Percentiles rank a stretch among this genome's conserved stretches.
phyloP scores from a whole-genome alignment of 768 basidiomycete genomes.

The Kwoniella bestiolae region DNA sequence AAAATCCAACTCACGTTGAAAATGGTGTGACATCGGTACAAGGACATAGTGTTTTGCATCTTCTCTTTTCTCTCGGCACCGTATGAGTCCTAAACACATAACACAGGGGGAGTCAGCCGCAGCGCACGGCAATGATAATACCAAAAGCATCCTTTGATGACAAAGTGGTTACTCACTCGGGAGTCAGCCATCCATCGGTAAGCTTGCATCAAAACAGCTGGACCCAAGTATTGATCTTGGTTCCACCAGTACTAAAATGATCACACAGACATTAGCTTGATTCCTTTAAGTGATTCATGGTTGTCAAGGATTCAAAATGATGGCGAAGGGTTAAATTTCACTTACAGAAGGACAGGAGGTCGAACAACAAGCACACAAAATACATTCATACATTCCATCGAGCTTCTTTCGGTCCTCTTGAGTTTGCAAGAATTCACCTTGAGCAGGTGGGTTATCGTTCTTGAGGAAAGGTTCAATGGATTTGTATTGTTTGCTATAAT shows the following conservation, averaged over 20 bases:
- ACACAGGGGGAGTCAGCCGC: background rate
- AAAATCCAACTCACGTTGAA: conserved; percentile 91
- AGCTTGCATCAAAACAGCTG: conserved; percentile 93
- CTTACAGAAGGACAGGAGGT: conserved; percentile 83
- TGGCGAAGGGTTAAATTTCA: background rate
- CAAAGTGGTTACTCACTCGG: conserved; percentile 64
- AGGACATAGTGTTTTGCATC: conserved; percentile 91
- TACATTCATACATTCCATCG: conserved; percentile 97
- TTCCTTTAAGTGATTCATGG: background rate
- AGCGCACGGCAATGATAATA: background rate
- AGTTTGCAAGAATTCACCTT: conserved; percentile 83
- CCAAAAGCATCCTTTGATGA: background rate
- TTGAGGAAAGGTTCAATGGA: conserved; percentile 96
- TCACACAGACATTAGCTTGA: background rate
- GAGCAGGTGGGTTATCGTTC: conserved; percentile 85
- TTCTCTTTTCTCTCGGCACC: conserved; percentile 81
- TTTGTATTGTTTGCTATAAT: conserved; percentile 87
- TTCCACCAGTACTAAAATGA: conserved; percentile 4
- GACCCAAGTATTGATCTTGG: conserved; percentile 85
- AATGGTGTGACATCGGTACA: conserved; percentile 98
- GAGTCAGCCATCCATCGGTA: conserved; percentile 99
- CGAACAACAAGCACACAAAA: conserved; percentile 81
- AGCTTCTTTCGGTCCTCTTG: conserved; percentile 91
- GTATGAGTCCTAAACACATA: conserved; percentile 68
- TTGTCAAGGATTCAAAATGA: no score